Conservation (phyloP, 1,139 yeast species). For the Pneumocystis canis region DNA sequence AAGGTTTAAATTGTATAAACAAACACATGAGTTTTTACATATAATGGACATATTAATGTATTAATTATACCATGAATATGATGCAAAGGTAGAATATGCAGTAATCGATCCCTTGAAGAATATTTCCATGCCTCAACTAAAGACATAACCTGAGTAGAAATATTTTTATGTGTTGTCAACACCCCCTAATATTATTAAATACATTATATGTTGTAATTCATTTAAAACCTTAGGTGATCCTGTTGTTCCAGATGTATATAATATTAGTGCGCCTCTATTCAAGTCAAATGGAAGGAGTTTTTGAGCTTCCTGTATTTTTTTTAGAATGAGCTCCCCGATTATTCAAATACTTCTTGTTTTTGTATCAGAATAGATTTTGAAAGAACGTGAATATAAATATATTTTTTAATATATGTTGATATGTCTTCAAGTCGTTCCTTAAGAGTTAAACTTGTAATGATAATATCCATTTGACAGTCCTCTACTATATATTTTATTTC, state of each 20-base stretch:
- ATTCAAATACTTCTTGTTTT: not conserved
- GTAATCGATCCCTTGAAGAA: constrained; percentile 20
- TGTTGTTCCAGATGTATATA: constrained; percentile 28
- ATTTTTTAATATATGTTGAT: not conserved
- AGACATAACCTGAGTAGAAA: constrained; percentile 25
- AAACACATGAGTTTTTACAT: not conserved
- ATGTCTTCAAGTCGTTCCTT: not conserved
- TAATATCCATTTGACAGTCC: constrained; percentile 3
- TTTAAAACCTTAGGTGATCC: constrained; percentile 23
- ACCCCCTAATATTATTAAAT: constrained; percentile 19
- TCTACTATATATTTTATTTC: constrained; percentile 9
- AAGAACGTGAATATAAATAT: not conserved
- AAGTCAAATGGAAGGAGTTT: not conserved
- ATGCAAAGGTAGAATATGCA: constrained; percentile 27
- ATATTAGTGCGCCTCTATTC: constrained; percentile 18
- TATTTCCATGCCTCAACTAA: constrained; percentile 25
- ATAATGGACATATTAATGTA: constrained; percentile 17
- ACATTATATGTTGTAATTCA: not conserved
- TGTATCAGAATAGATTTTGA: not conserved
- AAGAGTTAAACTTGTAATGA: not conserved
- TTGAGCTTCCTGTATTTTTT: not conserved
- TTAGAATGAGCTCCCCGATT: not conserved
- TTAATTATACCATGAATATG: constrained; percentile 28
- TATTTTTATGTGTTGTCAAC: constrained; percentile 25
- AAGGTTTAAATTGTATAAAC: not conserved